These are phyloP conservation scores for Botrytis fabae DNA, from an alignment of 2,329 filamentous ascomycete species.

Conservation along the genomic window DNA sequence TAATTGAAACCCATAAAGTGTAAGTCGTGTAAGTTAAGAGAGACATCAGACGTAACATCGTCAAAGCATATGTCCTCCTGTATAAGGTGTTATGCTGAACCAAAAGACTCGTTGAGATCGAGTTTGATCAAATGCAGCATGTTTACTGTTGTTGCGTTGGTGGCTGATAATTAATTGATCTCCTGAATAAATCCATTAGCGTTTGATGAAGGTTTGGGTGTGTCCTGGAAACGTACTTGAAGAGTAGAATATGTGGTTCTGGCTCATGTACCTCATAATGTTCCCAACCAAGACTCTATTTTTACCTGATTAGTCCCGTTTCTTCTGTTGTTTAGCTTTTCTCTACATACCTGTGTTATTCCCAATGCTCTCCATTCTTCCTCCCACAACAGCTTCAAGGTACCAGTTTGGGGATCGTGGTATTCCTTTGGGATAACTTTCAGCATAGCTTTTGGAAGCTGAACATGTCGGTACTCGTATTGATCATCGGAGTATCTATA, in stretches of 20 bases:
- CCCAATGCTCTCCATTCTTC: slow-evolving; percentile 97
- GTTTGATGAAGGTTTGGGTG: neutral
- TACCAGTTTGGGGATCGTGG: slow-evolving; percentile 85
- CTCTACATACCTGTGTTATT: slow-evolving; percentile 78
- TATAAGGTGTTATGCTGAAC: slow-evolving; percentile 35
- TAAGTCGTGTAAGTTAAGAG: slow-evolving; percentile 35
- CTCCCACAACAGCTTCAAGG: slow-evolving; percentile 94
- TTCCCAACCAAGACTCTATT: slow-evolving; percentile 94
- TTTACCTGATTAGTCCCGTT: neutral
- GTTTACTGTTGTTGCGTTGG: slow-evolving; percentile 36
- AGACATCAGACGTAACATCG: slow-evolving; percentile 41
- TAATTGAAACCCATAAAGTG: slow-evolving; percentile 32
- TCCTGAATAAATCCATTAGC: slow-evolving; percentile 33
- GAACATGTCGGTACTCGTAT: slow-evolving; percentile 96
- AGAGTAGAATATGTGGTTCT: slow-evolving; percentile 95
- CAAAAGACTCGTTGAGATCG: slow-evolving; percentile 33
- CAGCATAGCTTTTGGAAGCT: slow-evolving; percentile 96
- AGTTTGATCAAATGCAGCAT: slow-evolving; percentile 16
- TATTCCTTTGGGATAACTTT: slow-evolving; percentile 96
- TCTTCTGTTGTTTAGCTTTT: neutral
- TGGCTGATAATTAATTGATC: slow-evolving; percentile 37
- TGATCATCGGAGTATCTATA: slow-evolving; percentile 86
- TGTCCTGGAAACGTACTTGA: slow-evolving; percentile 72
- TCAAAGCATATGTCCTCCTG: slow-evolving; percentile 35
- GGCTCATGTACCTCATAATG: slow-evolving; percentile 99